These are phyloP conservation scores for Spinacia oleracea DNA, from an alignment of 179 eudicot genomes.

Conservation along the genomic window DNA sequence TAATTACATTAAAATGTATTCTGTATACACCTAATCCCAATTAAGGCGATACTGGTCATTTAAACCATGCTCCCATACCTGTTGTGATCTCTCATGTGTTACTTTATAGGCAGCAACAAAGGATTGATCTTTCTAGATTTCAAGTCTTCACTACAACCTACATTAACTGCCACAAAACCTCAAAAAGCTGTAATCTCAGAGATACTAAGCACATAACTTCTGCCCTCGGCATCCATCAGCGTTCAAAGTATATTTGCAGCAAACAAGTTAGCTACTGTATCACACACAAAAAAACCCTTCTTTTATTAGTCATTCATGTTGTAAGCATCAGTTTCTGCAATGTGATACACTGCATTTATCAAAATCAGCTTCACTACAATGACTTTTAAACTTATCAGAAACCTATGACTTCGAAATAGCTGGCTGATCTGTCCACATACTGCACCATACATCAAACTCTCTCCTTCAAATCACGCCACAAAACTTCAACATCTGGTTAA, in stretches of 20 bases:
- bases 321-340: background rate
- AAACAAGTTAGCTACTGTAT: background rate
- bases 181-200: slow-evolving; percentile 5
- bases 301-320: background rate
- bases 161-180: background rate
- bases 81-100: too few relatives aligned
- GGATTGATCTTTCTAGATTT: too few relatives aligned
- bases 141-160: too few relatives aligned
- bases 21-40: too few relatives aligned
- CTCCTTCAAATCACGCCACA: background rate
- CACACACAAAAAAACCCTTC: background rate
- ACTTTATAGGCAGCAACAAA: too few relatives aligned
- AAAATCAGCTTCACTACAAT: background rate
- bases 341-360: background rate
- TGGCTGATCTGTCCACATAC: background rate
- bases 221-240: background rate
- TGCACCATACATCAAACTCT: slow-evolving; percentile 1
- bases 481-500: background rate
- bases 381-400: background rate
- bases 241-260: background rate
- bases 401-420: background rate
- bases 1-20: too few relatives aligned
- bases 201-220: background rate
- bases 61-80: too few relatives aligned
- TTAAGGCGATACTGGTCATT: too few relatives aligned